Base-by-base conservation (phyloP, 1,284 basidiomycete species). In the Papiliotrema fonsecae region DNA sequence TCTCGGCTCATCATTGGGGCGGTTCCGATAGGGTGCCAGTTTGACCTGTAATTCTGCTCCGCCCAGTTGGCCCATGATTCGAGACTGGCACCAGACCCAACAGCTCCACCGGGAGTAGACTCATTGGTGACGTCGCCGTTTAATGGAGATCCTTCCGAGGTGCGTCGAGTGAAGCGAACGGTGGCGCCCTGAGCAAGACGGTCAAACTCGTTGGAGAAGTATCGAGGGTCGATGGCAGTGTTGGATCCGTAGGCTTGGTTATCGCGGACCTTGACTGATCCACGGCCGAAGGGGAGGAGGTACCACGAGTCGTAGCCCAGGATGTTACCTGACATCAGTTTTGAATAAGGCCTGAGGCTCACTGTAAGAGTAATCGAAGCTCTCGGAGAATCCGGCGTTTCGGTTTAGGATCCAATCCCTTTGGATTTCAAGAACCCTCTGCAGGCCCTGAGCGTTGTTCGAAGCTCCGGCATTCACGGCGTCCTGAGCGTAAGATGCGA, bases 1-100 rank as follows among this genome's bases (percentile, higher is more conserved):
- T 73, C 74, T 28, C 76, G 72, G 34, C 67, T 71, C 78, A 82
- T 82, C 82, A 86, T 83, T 4, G 81, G 72, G 2, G 77, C 77
- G 0, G 82, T 84, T 0, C 79, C 82, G 38, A 84, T 75, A 4
- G 82, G 82, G 65, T 72, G 72, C 54, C 56, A 69, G 57, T 60
- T 63, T 44, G 51, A 64, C 36, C 62, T 52, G 51, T 52, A 71
- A 47, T 52, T 67, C 21, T 52, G 34, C 31, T 59, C 48, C 28
- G 65, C 60, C 73, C 73, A 77, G 1, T 43, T 50, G n/a, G 52
- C 51, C 76, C 76, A 77, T 14, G 54, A 43, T 7, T 74, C 70
- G n/a, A 64, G 36, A 13, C 55, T 42, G 7, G 50, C 24, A 13
- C 19, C 26, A 19, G 6, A 9, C 16, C 18, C 6, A 21, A 34